These are phyloP conservation scores for Pythium brachiatum DNA, from an alignment of 352 stramenopile species.

Conservation along the genomic window DNA sequence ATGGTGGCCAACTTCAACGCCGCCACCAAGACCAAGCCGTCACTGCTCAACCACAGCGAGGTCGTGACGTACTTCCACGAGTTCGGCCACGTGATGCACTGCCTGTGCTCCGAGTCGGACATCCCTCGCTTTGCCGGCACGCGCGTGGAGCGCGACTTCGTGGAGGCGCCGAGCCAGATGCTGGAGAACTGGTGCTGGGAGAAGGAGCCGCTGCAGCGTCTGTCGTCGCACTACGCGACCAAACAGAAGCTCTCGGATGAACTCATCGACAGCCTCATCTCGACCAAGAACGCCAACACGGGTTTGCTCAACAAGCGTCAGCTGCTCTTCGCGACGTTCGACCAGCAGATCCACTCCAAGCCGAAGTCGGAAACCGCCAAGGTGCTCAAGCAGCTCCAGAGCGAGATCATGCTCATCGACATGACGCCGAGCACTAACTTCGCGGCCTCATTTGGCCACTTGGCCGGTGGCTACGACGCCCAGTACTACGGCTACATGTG, in stretches of 20 bases:
- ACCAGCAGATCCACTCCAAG: constrained; percentile 86
- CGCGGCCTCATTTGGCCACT: constrained; percentile 78
- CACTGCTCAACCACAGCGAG: constrained; percentile 77
- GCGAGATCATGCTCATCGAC: constrained; percentile 85
- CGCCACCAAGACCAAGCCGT: constrained; percentile 73
- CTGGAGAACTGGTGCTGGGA: constrained; percentile 92
- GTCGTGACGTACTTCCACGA: constrained; percentile 91
- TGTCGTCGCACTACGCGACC: constrained; percentile 85
- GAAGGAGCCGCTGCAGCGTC: constrained; percentile 75
- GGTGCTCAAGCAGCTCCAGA: constrained; percentile 78
- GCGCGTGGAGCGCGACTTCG: constrained; percentile 84
- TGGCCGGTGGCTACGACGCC: constrained; percentile 73
- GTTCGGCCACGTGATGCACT: constrained; percentile 91
- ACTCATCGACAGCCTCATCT: constrained; percentile 77
- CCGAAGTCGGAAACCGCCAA: constrained; percentile 77
- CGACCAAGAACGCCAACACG: constrained; percentile 84
- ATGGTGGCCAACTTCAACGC: constrained; percentile 92
- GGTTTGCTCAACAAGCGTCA: constrained; percentile 83
- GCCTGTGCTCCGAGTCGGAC: constrained; percentile 78
- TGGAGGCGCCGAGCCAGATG: constrained; percentile 91
- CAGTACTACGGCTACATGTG: constrained; percentile 91
- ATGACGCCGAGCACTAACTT: constrained; percentile 87
- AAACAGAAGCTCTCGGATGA: constrained; percentile 80
- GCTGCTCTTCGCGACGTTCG: constrained; percentile 75
- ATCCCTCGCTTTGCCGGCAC: constrained; percentile 78